These are phyloP conservation scores for Scorias spongiosa DNA, from an alignment of 2,329 filamentous ascomycete genomes.

Conservation along the genomic window DNA sequence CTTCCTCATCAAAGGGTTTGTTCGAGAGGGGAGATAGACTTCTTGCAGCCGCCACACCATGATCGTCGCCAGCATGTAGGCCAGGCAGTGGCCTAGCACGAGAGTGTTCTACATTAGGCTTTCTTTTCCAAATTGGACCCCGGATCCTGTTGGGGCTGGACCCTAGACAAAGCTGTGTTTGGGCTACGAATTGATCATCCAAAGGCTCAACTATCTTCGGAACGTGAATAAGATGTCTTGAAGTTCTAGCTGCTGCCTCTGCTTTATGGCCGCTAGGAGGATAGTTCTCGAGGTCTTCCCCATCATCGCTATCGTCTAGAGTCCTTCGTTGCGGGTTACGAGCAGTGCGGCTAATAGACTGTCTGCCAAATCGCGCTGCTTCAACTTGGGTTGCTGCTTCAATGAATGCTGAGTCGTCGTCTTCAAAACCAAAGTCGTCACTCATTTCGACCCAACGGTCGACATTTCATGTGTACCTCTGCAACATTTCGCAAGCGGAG, in stretches of 20 bases:
- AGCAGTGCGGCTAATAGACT: slow-evolving; percentile 16
- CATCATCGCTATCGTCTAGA: slow-evolving; percentile 5
- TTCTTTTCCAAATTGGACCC: slow-evolving; percentile 34
- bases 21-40: background rate
- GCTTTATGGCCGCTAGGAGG: slow-evolving; percentile 13
- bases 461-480: slow-evolving; percentile 9
- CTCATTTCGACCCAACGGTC: slow-evolving; percentile 6
- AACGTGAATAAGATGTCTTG: slow-evolving; percentile 29
- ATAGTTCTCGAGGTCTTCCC: slow-evolving; percentile 10
- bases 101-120: slow-evolving; percentile 10
- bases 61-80: background rate
- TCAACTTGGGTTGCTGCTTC: slow-evolving; percentile 18
- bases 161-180: slow-evolving; percentile 24
- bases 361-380: slow-evolving; percentile 12
- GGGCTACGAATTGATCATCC: slow-evolving; percentile 27
- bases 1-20: background rate
- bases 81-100: slow-evolving; percentile 3
- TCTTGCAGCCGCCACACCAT: background rate
- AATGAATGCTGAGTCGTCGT: slow-evolving; percentile 18
- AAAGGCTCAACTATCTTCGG: slow-evolving; percentile 26
- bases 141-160: slow-evolving; percentile 30
- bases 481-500: background rate
- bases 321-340: slow-evolving; percentile 18
- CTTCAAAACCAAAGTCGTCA: slow-evolving; percentile 19
- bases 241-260: slow-evolving; percentile 15